Percentiles rank a stretch among this genome's conserved stretches.
phyloP scores from a whole-genome alignment of 192 early-diverging fungal species.

The Coemansia sp. region DNA sequence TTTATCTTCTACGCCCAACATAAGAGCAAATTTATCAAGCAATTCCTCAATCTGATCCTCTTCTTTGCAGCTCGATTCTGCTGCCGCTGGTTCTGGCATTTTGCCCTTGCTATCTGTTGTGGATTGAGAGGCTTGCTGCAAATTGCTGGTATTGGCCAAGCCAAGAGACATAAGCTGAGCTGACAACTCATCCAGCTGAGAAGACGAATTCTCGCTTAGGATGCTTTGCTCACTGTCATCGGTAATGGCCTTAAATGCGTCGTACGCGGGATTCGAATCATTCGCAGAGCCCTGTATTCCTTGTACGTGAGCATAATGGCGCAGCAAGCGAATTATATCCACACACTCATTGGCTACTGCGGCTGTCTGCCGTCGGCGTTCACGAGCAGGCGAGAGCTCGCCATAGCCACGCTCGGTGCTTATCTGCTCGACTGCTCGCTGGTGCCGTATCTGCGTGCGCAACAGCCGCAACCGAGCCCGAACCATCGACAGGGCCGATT shows the following conservation, averaged over 20 bases:
- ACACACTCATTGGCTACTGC: constrained; percentile 40
- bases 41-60: too few relatives aligned
- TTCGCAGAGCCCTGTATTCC: neutral
- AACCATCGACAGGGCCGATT: constrained; percentile 45
- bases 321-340: constrained; percentile 32
- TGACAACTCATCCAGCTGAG: constrained; percentile 37
- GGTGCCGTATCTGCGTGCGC: constrained; percentile 25
- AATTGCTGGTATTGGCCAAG: neutral
- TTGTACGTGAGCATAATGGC: neutral
- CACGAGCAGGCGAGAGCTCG: constrained; percentile 8
- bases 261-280: neutral
- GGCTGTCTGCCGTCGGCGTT: constrained; percentile 19
- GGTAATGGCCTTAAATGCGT: neutral
- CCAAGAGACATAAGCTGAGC: constrained; percentile 34
- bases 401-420: constrained; percentile 1
- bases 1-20: too few relatives aligned
- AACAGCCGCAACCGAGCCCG: constrained; percentile 35
- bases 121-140: neutral
- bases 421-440: constrained; percentile 13
- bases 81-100: constrained; percentile 5
- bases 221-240: neutral
- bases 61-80: too few relatives aligned
- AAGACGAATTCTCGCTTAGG: constrained; percentile 1
- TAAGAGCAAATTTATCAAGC: too few relatives aligned
- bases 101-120: constrained; percentile 19